A percentile compares a stretch with the other conserved stretches of the same genome.
These are phyloP conservation scores for Aspergillus cristatus DNA, from an alignment of 495 filamentous ascomycete species.

Conservation along the genomic window DNA sequence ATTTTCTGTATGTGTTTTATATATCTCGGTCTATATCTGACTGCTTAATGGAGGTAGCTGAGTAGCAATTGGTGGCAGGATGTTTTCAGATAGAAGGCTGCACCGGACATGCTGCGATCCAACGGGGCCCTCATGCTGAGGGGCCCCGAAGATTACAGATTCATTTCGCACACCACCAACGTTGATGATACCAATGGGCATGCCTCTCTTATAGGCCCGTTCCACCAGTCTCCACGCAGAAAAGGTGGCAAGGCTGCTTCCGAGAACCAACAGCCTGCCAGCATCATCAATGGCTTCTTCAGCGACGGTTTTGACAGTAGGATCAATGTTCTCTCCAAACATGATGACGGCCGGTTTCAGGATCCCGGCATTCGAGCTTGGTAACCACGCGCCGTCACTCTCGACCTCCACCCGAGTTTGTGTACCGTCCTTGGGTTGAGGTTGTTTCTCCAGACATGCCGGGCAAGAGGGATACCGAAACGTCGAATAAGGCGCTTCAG, in stretches of 20 bases:
- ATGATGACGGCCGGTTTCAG: conserved; percentile 88
- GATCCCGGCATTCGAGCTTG: conserved; percentile 62
- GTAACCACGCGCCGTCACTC: conserved; percentile 67
- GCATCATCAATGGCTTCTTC: conserved; percentile 72
- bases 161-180: conserved; percentile 78
- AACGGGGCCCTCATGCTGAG: conserved; percentile 15
- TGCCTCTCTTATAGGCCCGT: conserved; percentile 67
- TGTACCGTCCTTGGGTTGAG: conserved; percentile 46
- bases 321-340: conserved; percentile 84
- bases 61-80: conserved; percentile 28
- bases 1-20: no score
- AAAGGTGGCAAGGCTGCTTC: conserved; percentile 86
- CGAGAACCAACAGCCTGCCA: conserved; percentile 65
- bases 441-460: conserved; percentile 61
- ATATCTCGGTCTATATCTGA: no score
- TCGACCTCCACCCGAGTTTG: conserved; percentile 59
- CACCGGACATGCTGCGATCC: conserved; percentile 24
- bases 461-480: conserved; percentile 92
- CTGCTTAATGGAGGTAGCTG: conserved; percentile 12
- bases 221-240: conserved; percentile 88
- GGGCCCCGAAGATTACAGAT: conserved; percentile 48
- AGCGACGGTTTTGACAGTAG: conserved; percentile 59
- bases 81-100: conserved; percentile 26
- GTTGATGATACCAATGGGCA: conserved; percentile 80
- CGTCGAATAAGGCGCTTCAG: conserved; percentile 72